phyloP scores from a whole-genome alignment of 306 rosid genomes.

The Sophora flavescens region DNA sequence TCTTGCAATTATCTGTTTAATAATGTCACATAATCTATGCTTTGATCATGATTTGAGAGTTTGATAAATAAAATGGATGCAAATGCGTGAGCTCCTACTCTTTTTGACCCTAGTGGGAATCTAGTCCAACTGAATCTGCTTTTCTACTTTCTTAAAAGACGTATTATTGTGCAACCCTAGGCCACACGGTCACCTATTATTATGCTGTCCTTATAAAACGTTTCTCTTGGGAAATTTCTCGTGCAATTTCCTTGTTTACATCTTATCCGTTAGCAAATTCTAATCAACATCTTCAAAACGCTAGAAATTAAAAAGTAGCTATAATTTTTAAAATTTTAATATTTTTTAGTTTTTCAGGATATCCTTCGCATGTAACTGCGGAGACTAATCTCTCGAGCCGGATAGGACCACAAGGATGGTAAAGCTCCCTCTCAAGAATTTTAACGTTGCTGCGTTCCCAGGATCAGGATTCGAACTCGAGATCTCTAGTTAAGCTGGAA shows the following conservation, averaged over 20 bases:
- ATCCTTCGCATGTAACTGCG: no score
- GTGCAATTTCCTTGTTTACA: slow-evolving; percentile 14
- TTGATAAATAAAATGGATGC: slow-evolving; percentile 29
- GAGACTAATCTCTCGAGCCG: no score
- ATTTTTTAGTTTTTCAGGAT: no score
- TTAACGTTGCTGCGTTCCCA: no score
- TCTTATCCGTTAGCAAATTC: not conserved
- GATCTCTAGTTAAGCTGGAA: no score
- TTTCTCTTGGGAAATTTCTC: slow-evolving; percentile 24
- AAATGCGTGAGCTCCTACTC: slow-evolving; percentile 28
- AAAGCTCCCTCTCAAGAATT: no score
- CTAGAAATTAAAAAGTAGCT: no score
- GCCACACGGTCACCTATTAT: slow-evolving; percentile 50
- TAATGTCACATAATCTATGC: not conserved
- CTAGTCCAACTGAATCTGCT: slow-evolving; percentile 50
- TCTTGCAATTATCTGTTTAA: slow-evolving; percentile 36
- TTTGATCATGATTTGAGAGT: slow-evolving; percentile 34
- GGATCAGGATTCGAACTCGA: no score
- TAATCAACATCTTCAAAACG: no score
- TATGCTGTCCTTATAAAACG: slow-evolving; percentile 40
- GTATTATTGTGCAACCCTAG: slow-evolving; percentile 48
- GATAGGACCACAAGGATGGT: no score
- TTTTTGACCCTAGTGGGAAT: slow-evolving; percentile 56
- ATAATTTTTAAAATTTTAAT: no score
- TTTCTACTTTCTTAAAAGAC: slow-evolving; percentile 50